Evolutionary conservation across 352 stramenopile genomes (phyloP).

Genomic region (Aphanomyces invadans): DNA sequence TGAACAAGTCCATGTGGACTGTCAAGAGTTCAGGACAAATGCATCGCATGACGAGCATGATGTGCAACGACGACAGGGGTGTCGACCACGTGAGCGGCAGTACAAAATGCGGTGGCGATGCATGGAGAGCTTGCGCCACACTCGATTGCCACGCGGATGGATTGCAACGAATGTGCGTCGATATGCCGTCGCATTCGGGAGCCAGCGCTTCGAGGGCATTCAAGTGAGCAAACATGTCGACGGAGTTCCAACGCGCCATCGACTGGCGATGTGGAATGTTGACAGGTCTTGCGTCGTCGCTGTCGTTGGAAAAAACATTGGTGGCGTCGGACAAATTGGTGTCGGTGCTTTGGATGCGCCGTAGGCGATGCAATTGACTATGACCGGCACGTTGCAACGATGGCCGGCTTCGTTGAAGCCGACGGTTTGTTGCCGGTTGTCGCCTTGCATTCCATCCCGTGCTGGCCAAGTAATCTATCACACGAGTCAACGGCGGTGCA

Average conservation of each 20-base stretch:
- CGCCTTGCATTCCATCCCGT: too few species aligned
- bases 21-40: conserved; percentile 15
- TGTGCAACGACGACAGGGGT: not conserved
- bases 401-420: not conserved
- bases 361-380: conserved; percentile 8
- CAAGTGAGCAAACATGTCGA: conserved; percentile 8
- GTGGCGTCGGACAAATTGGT: not conserved
- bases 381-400: not conserved
- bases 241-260: not conserved
- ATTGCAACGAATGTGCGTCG: not conserved
- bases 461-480: not conserved
- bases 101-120: not conserved
- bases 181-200: not conserved
- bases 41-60: conserved; percentile 7
- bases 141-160: not conserved
- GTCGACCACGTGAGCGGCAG: not conserved
- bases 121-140: not conserved
- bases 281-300: not conserved
- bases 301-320: not conserved
- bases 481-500: not conserved
- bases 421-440: not conserved
- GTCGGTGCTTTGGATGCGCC: not conserved
- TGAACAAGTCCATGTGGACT: conserved; percentile 8
- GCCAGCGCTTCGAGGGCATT: not conserved
- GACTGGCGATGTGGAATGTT: not conserved